Percentiles rank a stretch among this genome's conserved stretches.
These are phyloP conservation scores for Pichia sp. DNA, from an alignment of 1,139 yeast genomes.

Conservation along the genomic window DNA sequence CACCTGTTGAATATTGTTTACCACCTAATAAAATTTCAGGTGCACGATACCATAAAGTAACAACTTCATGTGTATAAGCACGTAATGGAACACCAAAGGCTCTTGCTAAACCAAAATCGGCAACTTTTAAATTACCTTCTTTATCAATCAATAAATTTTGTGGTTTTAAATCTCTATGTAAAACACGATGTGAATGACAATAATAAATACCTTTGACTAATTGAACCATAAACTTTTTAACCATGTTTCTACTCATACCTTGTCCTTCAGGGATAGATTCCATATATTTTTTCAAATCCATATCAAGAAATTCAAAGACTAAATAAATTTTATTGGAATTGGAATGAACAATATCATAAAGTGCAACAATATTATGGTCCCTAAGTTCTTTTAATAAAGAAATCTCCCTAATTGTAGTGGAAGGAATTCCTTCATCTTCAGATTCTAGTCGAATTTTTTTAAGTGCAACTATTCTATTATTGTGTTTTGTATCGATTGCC, in stretches of 20 bases:
- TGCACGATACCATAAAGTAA: conserved; percentile 95
- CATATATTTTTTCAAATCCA: conserved; percentile 95
- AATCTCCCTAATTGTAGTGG: conserved; percentile 95
- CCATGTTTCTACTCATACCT: conserved; percentile 85
- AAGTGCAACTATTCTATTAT: conserved; percentile 87
- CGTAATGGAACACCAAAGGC: conserved; percentile 96
- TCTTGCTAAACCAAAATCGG: conserved; percentile 95
- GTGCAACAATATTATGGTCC: conserved; percentile 85
- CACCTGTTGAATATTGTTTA: conserved; percentile 95
- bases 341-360: conserved; percentile 94
- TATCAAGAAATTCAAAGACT: conserved; percentile 88
- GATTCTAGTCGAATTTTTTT: conserved; percentile 93
- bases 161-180: conserved; percentile 95
- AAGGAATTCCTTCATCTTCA: conserved; percentile 98
- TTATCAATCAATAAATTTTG: conserved; percentile 90
- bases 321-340: conserved; percentile 90
- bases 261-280: conserved; percentile 89
- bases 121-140: conserved; percentile 91
- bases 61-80: conserved; percentile 96
- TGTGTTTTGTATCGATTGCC: conserved; percentile 84
- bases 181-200: conserved; percentile 91
- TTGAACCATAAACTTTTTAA: conserved; percentile 90
- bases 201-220: conserved; percentile 87
- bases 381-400: conserved; percentile 88
- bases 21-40: conserved; percentile 96